Percentiles rank a stretch among this genome's conserved stretches.
Conservation (phyloP, 805 yeast species). For the Cyberlindnera galapagoensis region DNA sequence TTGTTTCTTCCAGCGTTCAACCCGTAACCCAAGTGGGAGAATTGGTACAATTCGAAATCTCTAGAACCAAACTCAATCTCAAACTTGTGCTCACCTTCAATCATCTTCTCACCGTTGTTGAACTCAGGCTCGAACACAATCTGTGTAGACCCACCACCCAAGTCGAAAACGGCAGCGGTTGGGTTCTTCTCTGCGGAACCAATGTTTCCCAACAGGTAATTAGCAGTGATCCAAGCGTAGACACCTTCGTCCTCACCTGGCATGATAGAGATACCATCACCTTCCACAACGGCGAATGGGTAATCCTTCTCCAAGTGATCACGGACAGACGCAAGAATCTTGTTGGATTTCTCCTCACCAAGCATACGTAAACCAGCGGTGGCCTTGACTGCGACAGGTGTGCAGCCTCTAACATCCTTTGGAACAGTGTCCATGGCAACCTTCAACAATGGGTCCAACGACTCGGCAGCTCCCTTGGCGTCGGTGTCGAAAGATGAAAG, state of each 20-base stretch:
- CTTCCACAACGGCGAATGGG: slow-evolving; percentile 88
- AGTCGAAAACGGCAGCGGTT: slow-evolving; percentile 95
- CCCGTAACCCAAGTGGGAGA: slow-evolving; percentile 93
- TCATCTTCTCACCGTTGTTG: slow-evolving; percentile 50
- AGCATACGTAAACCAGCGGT: slow-evolving; percentile 92
- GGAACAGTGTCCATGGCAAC: slow-evolving; percentile 78
- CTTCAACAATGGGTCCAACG: slow-evolving; percentile 76
- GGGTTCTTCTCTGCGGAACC: slow-evolving; percentile 67
- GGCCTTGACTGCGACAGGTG: slow-evolving; percentile 96
- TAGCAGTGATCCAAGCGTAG: slow-evolving; percentile 97
- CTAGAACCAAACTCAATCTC: slow-evolving; percentile 74
- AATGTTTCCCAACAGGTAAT: slow-evolving; percentile 88
- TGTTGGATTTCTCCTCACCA: slow-evolving; percentile 67
- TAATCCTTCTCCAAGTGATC: slow-evolving; percentile 67
- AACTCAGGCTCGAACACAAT: slow-evolving; percentile 95
- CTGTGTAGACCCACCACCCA: slow-evolving; percentile 98
- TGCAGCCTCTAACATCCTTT: slow-evolving; percentile 59
- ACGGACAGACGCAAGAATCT: slow-evolving; percentile 72
- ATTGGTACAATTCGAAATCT: slow-evolving; percentile 80
- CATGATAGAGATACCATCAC: slow-evolving; percentile 88
- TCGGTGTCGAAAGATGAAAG: slow-evolving; percentile 80
- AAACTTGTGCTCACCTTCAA: slow-evolving; percentile 85
- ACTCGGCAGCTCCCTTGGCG: slow-evolving; percentile 78
- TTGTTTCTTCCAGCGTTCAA: slow-evolving; percentile 89
- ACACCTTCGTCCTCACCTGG: slow-evolving; percentile 97